phyloP scores from a whole-genome alignment of 2,329 filamentous ascomycete species.

The Lomentospora prolificans region DNA sequence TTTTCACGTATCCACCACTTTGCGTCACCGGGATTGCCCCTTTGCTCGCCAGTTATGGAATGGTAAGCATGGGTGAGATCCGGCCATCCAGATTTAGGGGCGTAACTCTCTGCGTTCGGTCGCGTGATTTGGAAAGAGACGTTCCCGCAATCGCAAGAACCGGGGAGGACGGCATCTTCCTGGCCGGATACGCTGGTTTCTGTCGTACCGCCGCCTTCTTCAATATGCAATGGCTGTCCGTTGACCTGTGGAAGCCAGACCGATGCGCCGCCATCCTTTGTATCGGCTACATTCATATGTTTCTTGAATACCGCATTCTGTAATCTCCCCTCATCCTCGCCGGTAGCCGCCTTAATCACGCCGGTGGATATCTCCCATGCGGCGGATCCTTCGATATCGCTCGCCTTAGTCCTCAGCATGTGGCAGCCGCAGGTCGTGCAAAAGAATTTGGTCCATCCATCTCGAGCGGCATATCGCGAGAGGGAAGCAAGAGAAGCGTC shows the following conservation, averaged over 20 bases:
- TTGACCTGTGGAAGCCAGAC: conserved; percentile 18
- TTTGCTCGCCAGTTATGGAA: conserved; percentile 18
- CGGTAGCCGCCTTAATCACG: background rate
- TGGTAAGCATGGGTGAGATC: conserved; percentile 43
- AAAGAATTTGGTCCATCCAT: conserved; percentile 22
- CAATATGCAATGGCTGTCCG: too few relatives aligned
- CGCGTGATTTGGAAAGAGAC: conserved; percentile 47
- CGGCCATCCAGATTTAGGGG: conserved; percentile 37
- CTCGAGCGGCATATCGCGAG: background rate
- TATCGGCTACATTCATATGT: conserved; percentile 20
- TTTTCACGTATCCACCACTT: conserved; percentile 50
- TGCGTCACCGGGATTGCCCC: conserved; percentile 33
- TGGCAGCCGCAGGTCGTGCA: conserved; percentile 32
- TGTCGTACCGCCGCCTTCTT: too few relatives aligned
- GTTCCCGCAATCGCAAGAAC: conserved; percentile 24
- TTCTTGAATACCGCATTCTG: conserved; percentile 13
- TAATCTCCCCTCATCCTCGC: background rate
- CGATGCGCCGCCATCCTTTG: conserved; percentile 26
- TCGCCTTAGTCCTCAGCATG: conserved; percentile 20
- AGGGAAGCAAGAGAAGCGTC: conserved; percentile 11
- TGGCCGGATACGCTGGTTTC: too few relatives aligned
- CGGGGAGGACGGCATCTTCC: conserved; percentile 12
- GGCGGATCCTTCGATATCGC: background rate
- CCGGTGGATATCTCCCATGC: conserved; percentile 28
- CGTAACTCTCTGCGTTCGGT: conserved; percentile 35